Conservation (phyloP, 768 basidiomycete genomes). For the Rhodotorula taiwanensis region DNA sequence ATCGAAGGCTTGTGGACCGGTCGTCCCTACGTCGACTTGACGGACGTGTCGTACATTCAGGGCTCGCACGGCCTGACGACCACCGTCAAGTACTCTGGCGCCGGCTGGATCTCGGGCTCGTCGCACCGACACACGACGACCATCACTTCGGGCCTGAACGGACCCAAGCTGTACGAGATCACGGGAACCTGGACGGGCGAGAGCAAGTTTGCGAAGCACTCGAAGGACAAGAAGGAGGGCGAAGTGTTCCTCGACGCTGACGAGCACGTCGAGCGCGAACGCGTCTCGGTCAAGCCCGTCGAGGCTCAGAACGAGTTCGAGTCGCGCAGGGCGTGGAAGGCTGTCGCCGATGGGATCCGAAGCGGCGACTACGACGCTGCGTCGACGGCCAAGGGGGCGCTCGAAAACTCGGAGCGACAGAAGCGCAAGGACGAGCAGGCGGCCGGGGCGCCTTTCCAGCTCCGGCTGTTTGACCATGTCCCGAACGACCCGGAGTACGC, state of each 20-base stretch:
- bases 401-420: conserved; percentile 94
- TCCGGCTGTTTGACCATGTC: conserved; percentile 68
- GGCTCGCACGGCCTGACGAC: conserved; percentile 51
- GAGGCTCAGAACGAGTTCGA: conserved; percentile 68
- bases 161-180: conserved; percentile 50
- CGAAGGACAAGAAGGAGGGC: conserved; percentile 48
- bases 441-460: conserved; percentile 60
- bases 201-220: conserved; percentile 41
- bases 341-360: conserved; percentile 82
- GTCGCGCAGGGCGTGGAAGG: conserved; percentile 73
- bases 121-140: conserved; percentile 74
- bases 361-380: conserved; percentile 86
- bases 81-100: conserved; percentile 85
- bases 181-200: conserved; percentile 74
- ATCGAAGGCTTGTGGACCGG: conserved; percentile 63
- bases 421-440: conserved; percentile 70
- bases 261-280: conserved; percentile 57
- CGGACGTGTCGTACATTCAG: conserved; percentile 60
- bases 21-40: conserved; percentile 31
- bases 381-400: conserved; percentile 74
- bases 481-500: conserved; percentile 60
- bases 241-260: conserved; percentile 69
- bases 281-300: conserved; percentile 59
- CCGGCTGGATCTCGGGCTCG: conserved; percentile 48
- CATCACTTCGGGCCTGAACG: conserved; percentile 43